Conservation (phyloP, 2,329 filamentous ascomycete species). For the Trichoderma atroviride region DNA sequence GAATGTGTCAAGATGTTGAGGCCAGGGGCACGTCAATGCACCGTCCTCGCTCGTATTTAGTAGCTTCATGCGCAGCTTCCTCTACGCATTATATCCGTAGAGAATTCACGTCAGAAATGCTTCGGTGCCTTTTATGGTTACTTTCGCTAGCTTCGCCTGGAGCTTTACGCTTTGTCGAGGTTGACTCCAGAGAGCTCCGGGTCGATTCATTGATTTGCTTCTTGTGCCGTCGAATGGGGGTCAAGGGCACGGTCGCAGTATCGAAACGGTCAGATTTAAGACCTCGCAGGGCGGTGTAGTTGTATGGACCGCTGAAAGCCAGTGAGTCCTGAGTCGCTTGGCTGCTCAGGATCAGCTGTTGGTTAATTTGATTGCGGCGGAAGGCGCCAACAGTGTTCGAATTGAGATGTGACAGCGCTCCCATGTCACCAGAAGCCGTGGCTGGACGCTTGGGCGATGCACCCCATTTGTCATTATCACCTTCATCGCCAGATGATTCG, state of each 20-base stretch:
- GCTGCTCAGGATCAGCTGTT: conserved; percentile 62
- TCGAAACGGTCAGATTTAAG: conserved; percentile 68
- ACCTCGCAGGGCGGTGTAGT: conserved; percentile 62
- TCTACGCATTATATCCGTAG: conserved; percentile 46
- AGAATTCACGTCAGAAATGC: conserved; percentile 59
- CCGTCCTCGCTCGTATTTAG: conserved; percentile 52
- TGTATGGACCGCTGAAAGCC: conserved; percentile 62
- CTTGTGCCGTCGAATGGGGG: conserved; percentile 64
- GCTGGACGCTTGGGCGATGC: conserved; percentile 53
- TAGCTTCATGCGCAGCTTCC: not conserved
- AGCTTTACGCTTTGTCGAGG: conserved; percentile 60
- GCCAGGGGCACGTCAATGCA: conserved; percentile 48
- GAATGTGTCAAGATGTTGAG: conserved; percentile 29
- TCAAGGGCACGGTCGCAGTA: conserved; percentile 68
- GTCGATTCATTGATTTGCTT: conserved; percentile 47
- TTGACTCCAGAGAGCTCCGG: conserved; percentile 54
- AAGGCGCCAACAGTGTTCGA: conserved; percentile 75
- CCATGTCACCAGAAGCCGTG: conserved; percentile 52
- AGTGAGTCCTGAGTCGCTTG: conserved; percentile 65
- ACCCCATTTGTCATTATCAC: conserved; percentile 53
- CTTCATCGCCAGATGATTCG: conserved; percentile 62
- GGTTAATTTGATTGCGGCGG: conserved; percentile 67
- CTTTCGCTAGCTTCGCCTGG: conserved; percentile 45
- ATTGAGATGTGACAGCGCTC: conserved; percentile 62
- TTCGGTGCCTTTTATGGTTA: conserved; percentile 60